Evolutionary conservation across 805 yeast species (phyloP), one percentile per base, ranked within the genome.

Genomic region (Clavispora vitiphila): DNA sequence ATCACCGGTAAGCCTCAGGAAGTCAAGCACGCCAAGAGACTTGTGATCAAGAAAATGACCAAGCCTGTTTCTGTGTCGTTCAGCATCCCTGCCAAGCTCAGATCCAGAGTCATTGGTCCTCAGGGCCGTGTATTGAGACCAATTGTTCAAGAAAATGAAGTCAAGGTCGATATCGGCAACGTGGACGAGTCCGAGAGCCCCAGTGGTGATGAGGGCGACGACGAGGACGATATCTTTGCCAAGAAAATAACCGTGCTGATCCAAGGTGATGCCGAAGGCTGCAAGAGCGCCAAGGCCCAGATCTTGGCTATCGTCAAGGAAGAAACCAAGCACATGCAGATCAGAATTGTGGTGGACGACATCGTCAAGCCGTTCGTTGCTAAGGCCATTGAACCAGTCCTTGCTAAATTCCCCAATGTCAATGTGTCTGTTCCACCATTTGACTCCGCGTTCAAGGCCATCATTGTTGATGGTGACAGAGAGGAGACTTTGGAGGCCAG

Each of bases 181-280:
- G 60, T 52, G 34, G 60, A 57, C 27, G 51, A 51, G n/a, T 32
- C 46, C 20, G 51, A 40, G 7, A 40, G 43, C 22, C 56, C 55
- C 18, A 53, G 44, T 38, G 65, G 72, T 30, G 71, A 59, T 27
- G 58, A 44, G 7, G 77, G 70, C 42, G 81, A 44, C 8, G 77
- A 71, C 42, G 81, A 76, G 24, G 83, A 77, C 43, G 87, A 81
- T 48, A 61, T 78, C 39, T 78, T 77, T 54, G 82, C 82, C 27
- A 77, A 71, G 37, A 60, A 76, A n/a, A 72, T 84, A 24, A 68
- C 71, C 25, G 82, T 90, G 41, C 65, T 79, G 21, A 69, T 90
- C 42, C 83, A 78, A 46, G 98, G 97, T 65, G 95, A 89, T 57
- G 74, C 77, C 46, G 95, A 86, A 58, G 89, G 96, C 41, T 85